Percentiles rank a stretch among this genome's conserved stretches.
Conservation (phyloP, 306 rosid genomes). For the Fragaria ananassa region DNA sequence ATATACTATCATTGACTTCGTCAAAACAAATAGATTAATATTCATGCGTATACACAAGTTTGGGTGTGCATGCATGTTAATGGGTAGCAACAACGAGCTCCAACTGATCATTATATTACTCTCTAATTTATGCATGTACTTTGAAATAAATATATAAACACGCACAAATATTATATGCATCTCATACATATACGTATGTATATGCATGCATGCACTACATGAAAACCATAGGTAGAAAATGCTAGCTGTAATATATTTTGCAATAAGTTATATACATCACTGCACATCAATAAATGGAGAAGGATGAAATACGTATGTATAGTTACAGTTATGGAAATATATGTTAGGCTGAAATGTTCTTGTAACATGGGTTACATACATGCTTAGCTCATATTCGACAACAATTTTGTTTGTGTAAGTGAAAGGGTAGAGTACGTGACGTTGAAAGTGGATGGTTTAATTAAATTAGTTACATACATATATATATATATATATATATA, state of each 20-base stretch:
- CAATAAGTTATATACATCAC: no score
- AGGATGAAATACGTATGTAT: background rate
- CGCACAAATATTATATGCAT: no score
- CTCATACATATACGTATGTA: background rate
- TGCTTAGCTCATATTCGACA: background rate
- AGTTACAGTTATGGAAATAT: no score
- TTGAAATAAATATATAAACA: no score
- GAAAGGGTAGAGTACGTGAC: background rate
- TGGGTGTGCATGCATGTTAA: background rate
- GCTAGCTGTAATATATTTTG: background rate
- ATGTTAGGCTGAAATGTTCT: background rate
- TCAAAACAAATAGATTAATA: background rate
- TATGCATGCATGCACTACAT: background rate
- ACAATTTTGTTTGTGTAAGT: background rate
- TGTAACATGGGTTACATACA: constrained; percentile 6
- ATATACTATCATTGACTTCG: background rate
- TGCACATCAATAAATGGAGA: background rate
- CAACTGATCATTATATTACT: background rate
- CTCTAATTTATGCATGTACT: no score
- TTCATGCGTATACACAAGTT: background rate
- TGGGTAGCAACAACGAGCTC: background rate
- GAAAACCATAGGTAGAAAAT: background rate
- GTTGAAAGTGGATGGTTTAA: background rate
- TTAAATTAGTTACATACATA: background rate
- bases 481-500: no score